phyloP scores from a whole-genome alignment of 1,139 yeast species.

The Scheffersomyces insectosa region DNA sequence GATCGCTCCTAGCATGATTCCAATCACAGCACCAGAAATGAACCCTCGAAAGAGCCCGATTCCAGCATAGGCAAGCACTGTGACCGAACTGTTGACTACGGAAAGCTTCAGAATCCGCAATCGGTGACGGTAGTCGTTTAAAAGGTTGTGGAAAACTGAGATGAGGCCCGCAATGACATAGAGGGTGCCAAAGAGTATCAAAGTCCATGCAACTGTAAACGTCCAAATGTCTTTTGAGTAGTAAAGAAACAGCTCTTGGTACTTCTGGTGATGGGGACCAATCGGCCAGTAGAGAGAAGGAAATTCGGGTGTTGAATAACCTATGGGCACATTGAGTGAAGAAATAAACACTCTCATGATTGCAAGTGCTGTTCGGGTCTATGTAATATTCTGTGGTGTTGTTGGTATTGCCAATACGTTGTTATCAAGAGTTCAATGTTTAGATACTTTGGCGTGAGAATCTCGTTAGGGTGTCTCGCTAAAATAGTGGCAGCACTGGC shows the following conservation, averaged over 20 bases:
- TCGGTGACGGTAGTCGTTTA: constrained; percentile 23
- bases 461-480: no score
- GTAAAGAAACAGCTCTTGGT: constrained; percentile 62
- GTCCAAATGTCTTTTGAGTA: constrained; percentile 76
- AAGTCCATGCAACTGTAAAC: constrained; percentile 80
- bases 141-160: constrained; percentile 48
- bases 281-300: constrained; percentile 82
- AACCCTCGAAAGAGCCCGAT: constrained; percentile 67
- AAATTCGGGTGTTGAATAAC: constrained; percentile 75
- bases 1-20: constrained; percentile 61
- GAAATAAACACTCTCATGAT: constrained; percentile 39
- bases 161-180: constrained; percentile 66
- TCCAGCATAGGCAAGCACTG: constrained; percentile 46
- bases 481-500: no score
- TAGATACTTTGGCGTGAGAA: no score
- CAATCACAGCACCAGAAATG: constrained; percentile 72
- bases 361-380: no score
- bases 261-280: constrained; percentile 41
- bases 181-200: constrained; percentile 64
- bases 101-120: constrained; percentile 12
- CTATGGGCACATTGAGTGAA: constrained; percentile 64
- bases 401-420: no score
- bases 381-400: no score
- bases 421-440: no score
- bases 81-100: constrained; percentile 26